Conservation (phyloP, 352 stramenopile species). For the Globisporangium cystogenes region DNA sequence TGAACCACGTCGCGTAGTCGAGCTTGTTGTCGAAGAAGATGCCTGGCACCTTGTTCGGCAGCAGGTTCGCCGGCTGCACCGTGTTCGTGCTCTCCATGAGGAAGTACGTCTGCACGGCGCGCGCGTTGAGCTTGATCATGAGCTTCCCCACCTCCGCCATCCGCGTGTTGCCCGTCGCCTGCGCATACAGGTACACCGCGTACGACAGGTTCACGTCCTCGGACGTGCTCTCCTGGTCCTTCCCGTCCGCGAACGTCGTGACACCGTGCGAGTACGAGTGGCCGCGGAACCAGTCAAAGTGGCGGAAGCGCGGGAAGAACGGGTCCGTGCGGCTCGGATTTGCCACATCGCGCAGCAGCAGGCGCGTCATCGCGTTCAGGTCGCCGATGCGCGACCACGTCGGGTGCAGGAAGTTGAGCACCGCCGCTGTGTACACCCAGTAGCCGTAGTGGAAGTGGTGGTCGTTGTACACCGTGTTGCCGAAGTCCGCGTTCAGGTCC, state of each 20-base stretch:
- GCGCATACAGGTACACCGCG: constrained; percentile 40
- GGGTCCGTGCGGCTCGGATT: constrained; percentile 37
- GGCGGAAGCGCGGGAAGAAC: constrained; percentile 60
- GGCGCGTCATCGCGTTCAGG: constrained; percentile 41
- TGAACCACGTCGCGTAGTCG: constrained; percentile 81
- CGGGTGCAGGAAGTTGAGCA: constrained; percentile 69
- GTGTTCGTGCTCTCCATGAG: constrained; percentile 51
- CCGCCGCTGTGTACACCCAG: constrained; percentile 55
- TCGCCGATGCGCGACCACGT: constrained; percentile 42
- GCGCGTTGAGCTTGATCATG: constrained; percentile 50
- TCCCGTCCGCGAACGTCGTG: constrained; percentile 49
- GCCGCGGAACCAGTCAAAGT: constrained; percentile 64
- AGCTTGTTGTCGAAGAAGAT: constrained; percentile 83
- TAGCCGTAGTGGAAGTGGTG: constrained; percentile 79
- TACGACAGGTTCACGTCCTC: constrained; percentile 71
- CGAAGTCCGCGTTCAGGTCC: constrained; percentile 61
- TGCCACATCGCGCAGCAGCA: constrained; percentile 52
- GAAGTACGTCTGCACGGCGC: constrained; percentile 63
- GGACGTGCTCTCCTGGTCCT: constrained; percentile 60
- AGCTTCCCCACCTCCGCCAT: constrained; percentile 42
- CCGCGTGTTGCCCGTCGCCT: constrained; percentile 28
- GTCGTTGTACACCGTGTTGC: constrained; percentile 75
- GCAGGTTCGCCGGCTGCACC: constrained; percentile 40
- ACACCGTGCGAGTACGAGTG: constrained; percentile 69
- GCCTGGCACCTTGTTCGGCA: constrained; percentile 44